A percentile compares a stretch with the other conserved stretches of the same genome.
These are phyloP conservation scores for Leishmania martiniquensis DNA, from an alignment of 208 protist species.

Conservation along the genomic window DNA sequence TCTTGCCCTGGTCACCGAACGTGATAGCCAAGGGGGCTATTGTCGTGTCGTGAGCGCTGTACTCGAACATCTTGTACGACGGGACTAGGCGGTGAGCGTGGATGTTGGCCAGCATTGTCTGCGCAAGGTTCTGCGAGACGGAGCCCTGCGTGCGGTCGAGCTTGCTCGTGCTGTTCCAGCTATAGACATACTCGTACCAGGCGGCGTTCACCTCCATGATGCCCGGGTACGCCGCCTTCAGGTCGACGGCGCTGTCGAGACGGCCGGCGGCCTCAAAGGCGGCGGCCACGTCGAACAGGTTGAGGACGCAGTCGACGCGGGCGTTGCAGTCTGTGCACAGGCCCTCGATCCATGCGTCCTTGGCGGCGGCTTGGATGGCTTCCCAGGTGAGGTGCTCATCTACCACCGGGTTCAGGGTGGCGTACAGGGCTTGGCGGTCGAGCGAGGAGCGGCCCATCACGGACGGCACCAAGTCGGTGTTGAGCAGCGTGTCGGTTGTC, in stretches of 20 bases:
- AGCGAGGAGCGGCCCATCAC: slow-evolving; percentile 33
- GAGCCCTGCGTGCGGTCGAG: slow-evolving; percentile 36
- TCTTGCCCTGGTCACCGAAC: slow-evolving; percentile 49
- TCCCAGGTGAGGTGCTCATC: slow-evolving; percentile 50
- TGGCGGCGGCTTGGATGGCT: slow-evolving; percentile 38
- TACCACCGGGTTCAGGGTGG: slow-evolving; percentile 25
- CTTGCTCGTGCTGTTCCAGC: slow-evolving; percentile 32
- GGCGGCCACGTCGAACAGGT: slow-evolving; percentile 53
- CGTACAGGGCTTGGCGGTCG: slow-evolving; percentile 18
- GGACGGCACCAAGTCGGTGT: slow-evolving; percentile 37
- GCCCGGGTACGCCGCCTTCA: slow-evolving; percentile 24
- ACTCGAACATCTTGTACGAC: slow-evolving; percentile 66
- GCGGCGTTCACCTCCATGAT: slow-evolving; percentile 16
- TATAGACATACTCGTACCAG: slow-evolving; percentile 37
- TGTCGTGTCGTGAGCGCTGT: slow-evolving; percentile 65
- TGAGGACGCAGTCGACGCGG: slow-evolving; percentile 34
- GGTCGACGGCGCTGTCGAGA: slow-evolving; percentile 29
- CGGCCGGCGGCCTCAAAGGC: slow-evolving; percentile 39
- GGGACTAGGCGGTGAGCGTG: slow-evolving; percentile 9
- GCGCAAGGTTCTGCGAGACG: slow-evolving; percentile 36
- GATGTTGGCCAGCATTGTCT: slow-evolving; percentile 39
- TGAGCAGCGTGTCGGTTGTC: slow-evolving; percentile 50
- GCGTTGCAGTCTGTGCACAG: slow-evolving; percentile 34
- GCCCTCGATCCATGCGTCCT: slow-evolving; percentile 42
- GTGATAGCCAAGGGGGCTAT: slow-evolving; percentile 49